Percentiles rank a stretch among this genome's conserved stretches.
Evolutionary conservation across 2,329 filamentous ascomycete species (phyloP).

Genomic region (Diplodia scrobiculata): DNA sequence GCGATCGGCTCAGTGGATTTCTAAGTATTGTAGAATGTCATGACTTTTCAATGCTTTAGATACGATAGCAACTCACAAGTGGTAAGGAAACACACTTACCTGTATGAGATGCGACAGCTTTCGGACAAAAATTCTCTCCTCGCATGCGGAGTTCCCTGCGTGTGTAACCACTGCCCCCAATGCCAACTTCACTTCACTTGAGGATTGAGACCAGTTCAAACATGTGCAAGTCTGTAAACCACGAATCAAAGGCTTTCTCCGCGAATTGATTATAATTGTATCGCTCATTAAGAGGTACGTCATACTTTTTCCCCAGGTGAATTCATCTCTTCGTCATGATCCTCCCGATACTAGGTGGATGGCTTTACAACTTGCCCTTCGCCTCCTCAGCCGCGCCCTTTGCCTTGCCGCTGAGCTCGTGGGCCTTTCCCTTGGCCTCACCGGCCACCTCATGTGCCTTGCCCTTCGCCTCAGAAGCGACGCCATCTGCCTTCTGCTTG

Average conservation of each 20-base stretch:
- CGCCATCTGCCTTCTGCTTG: slow-evolving; percentile 39
- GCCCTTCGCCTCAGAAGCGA: slow-evolving; percentile 43
- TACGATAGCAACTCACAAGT: too few species aligned
- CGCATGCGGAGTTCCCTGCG: too few species aligned
- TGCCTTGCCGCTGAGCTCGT: slow-evolving; percentile 49
- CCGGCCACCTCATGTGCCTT: slow-evolving; percentile 47
- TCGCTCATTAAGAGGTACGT: slow-evolving; percentile 1
- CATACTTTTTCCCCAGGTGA: neutral
- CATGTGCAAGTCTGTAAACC: neutral
- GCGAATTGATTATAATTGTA: neutral
- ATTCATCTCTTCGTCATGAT: neutral
- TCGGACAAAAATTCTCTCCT: too few species aligned
- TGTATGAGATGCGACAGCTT: too few species aligned
- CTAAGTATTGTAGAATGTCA: too few species aligned
- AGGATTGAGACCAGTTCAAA: neutral
- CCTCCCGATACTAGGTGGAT: neutral
- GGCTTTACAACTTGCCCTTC: slow-evolving; percentile 31
- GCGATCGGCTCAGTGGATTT: too few species aligned
- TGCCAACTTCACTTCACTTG: neutral
- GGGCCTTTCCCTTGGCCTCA: slow-evolving; percentile 52
- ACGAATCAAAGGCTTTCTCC: neutral
- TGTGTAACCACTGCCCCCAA: too few species aligned
- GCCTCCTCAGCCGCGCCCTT: slow-evolving; percentile 50
- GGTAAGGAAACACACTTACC: too few species aligned
- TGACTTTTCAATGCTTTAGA: too few species aligned